These are phyloP conservation scores for Niebla homalea DNA, from an alignment of 495 filamentous ascomycete species.

Conservation along the genomic window DNA sequence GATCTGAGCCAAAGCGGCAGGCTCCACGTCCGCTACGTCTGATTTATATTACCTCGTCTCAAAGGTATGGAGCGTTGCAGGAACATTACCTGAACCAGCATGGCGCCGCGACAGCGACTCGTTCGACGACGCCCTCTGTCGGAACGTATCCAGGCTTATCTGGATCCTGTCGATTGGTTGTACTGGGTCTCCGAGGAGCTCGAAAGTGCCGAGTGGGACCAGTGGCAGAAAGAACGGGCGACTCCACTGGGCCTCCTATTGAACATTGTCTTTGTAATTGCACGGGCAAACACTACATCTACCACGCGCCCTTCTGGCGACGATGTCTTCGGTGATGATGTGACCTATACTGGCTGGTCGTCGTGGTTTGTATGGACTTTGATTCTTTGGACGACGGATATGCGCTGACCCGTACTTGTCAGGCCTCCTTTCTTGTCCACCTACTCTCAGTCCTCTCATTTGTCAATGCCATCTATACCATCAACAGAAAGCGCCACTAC, in stretches of 20 bases:
- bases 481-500: constrained; percentile 72
- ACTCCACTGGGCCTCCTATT: constrained; percentile 56
- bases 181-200: constrained; percentile 84
- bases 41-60: no score
- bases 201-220: constrained; percentile 78
- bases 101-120: constrained; percentile 58
- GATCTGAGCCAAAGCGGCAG: no score
- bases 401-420: constrained; percentile 5
- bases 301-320: constrained; percentile 36
- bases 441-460: constrained; percentile 49
- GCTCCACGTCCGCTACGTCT: no score
- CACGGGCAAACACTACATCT: constrained; percentile 56
- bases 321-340: constrained; percentile 74
- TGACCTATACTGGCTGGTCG: constrained; percentile 46
- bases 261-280: constrained; percentile 71
- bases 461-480: constrained; percentile 70
- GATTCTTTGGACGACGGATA: constrained; percentile 2
- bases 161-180: constrained; percentile 80
- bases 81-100: not conserved
- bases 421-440: constrained; percentile 59
- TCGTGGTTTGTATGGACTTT: constrained; percentile 59
- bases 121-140: constrained; percentile 63
- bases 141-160: constrained; percentile 61
- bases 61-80: no score
- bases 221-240: constrained; percentile 57